Base-by-base conservation (phyloP, 495 filamentous ascomycete genomes). In the Penicillium coffeae region DNA sequence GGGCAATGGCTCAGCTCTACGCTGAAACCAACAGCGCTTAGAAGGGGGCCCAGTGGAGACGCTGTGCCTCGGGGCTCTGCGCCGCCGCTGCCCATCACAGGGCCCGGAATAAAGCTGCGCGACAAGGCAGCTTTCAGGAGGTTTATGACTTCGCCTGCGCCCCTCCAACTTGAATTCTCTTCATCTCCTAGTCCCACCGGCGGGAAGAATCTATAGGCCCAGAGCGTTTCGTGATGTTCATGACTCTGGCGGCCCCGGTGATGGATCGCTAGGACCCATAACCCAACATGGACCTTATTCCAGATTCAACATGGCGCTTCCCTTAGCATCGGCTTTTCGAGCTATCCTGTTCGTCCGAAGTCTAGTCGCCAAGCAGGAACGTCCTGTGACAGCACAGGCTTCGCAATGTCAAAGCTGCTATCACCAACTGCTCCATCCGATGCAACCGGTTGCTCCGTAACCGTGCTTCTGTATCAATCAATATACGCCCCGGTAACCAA, bases 401-500 rank as follows among this genome's bases (percentile, higher is more conserved):
- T 50, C 16, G 47, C 54, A 25, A 42, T 1, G 25, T 21, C 22
- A 34, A 32, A 52, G 49, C 48, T 54, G 52, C 55, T 65, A 64
- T 70, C 64, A 68, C 62, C 68, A 71, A 71, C 66, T 66, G 68
- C 60, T 58, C 62, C 56, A 51, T 30, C 42, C 32, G 21, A 38
- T n/a, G n/a, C n/a, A n/a, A 1, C 13, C 30, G 38, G 42, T 37
- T 33, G n/a, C n/a, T n/a, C n/a, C n/a, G 35, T 14, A 37, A n/a
- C 35, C 15, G 35, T 14, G 13, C 25, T 30, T 30, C 10, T 19
- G n/a, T n/a, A n/a, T n/a, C n/a, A n/a, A n/a, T n/a, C n/a, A n/a
- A n/a, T n/a, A n/a, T n/a, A n/a, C n/a, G n/a, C n/a, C n/a, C n/a
- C n/a, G n/a, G n/a, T n/a, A n/a, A n/a, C n/a, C n/a, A n/a, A n/a